Base-by-base conservation (phyloP, 1,284 basidiomycete genomes). In the Cutaneotrichosporon curvatum region DNA sequence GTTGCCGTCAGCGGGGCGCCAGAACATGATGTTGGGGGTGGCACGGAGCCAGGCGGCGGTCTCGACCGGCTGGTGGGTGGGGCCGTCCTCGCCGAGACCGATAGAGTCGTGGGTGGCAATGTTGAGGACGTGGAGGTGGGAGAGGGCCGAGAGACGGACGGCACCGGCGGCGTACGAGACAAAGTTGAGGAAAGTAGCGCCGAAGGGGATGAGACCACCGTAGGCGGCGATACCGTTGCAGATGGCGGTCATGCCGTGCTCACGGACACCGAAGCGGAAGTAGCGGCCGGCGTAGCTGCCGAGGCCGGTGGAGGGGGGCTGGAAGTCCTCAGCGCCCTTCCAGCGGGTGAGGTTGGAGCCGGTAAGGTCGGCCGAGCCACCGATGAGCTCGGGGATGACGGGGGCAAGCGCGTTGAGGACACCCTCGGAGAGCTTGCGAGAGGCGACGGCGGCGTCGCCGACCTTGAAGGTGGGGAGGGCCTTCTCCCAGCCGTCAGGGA, bases 231-330 rank as follows among this genome's bases (percentile, higher is more conserved):
- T 71, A 72, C 89, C 89, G 72, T 94, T 94, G 63, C 84, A 87
- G 67, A 95, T 89, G 54, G 91, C 91, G 64, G 85, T 87, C 91
- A 96, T 96, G 62, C 79, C 91, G 73, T 96, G 91, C 74, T 96
- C 91, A 74, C 91, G 87, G 50, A 96, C 90, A 82, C 91, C 91
- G 75, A 87, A 96, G 48, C 89, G 86, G 70, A 96, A 82, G 73
- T 96, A 95, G 45, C 84, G 86, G 51, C 91, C 91, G 51, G 81
- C 74, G 73, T 90, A 95, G 57, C 73, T 78, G 53, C 91, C 91
- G 44, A 95, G 79, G 37, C 81, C 81, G 37, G 86, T 89, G 72
- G 79, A 84, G 18, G 87, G 85, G 47, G 81, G 85, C 74, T 96
- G 92, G 83, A 96, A 95, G 75, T 96, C 92, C 40, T 59, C 65